Conservation (phyloP, 371 early-diverging fungal genomes). For the Apophysomyces ossiformis region DNA sequence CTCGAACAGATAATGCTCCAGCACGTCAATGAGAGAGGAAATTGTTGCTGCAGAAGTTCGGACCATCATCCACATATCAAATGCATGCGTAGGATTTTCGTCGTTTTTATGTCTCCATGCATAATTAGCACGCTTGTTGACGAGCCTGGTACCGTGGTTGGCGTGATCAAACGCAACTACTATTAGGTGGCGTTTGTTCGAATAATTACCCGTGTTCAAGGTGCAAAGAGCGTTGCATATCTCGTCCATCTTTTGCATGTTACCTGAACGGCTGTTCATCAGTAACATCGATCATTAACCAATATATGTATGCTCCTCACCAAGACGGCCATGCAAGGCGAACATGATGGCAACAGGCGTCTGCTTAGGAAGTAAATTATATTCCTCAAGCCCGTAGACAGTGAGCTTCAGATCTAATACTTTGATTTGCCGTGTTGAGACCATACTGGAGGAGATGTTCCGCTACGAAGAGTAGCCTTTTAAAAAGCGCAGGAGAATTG, state of each 20-base stretch:
- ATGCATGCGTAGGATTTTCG: constrained; percentile 49
- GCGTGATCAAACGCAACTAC: constrained; percentile 59
- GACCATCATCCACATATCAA: constrained; percentile 60
- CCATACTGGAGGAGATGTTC: not conserved
- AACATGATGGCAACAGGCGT: constrained; percentile 45
- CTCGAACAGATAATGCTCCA: constrained; percentile 53
- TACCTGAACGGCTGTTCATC: constrained; percentile 17
- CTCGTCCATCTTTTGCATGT: constrained; percentile 34
- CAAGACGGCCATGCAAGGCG: constrained; percentile 48
- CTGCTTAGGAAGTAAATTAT: constrained; percentile 16
- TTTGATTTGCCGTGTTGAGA: not conserved
- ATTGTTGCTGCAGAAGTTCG: constrained; percentile 46
- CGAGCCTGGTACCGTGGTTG: constrained; percentile 59
- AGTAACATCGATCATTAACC: not conserved
- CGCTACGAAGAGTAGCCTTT: too few species aligned
- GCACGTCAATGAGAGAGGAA: constrained; percentile 53
- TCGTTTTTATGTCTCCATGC: constrained; percentile 41
- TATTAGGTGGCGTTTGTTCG: constrained; percentile 27
- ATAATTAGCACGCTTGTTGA: constrained; percentile 37
- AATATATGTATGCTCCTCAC: constrained; percentile 23
- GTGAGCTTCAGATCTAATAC: constrained; percentile 36
- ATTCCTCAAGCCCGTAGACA: constrained; percentile 49
- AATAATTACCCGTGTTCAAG: constrained; percentile 21
- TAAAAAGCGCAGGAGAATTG: too few species aligned
- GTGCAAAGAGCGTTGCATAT: constrained; percentile 30